phyloP scores from a whole-genome alignment of 306 rosid genomes.

The Medicago arabica region DNA sequence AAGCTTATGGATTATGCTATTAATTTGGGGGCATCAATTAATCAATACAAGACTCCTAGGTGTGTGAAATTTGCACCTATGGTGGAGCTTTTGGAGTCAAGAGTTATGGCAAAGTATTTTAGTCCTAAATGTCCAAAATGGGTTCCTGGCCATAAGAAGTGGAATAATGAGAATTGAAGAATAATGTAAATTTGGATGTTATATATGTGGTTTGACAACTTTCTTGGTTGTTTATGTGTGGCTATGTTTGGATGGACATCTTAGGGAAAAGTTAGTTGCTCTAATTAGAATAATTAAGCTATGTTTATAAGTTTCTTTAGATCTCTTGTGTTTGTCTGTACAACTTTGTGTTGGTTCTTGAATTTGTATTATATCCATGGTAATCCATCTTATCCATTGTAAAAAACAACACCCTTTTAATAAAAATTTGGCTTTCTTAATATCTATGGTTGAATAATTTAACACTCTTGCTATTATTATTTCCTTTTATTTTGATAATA shows the following conservation, averaged over 20 bases:
- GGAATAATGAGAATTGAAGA: conserved; percentile 58
- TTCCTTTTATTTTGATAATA: no score
- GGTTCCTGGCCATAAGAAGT: conserved; percentile 79
- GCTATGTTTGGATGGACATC: conserved; percentile 39
- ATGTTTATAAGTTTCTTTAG: conserved; percentile 31
- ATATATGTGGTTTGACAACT: neutral
- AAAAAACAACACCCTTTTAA: neutral
- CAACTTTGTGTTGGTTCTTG: conserved; percentile 19
- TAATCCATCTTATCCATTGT: neutral
- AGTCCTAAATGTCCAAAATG: conserved; percentile 92
- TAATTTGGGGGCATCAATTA: conserved; percentile 84
- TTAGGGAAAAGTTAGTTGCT: conserved; percentile 42
- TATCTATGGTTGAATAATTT: neutral
- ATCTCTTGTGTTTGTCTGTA: neutral
- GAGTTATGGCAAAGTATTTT: conserved; percentile 61
- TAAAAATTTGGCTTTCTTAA: neutral
- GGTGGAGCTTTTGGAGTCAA: conserved; percentile 73
- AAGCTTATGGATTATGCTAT: conserved; percentile 94
- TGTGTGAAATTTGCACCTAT: conserved; percentile 87
- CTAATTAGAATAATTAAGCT: conserved; percentile 37
- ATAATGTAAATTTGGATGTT: neutral
- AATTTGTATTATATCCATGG: conserved; percentile 28
- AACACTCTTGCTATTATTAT: no score
- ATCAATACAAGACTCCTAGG: conserved; percentile 91
- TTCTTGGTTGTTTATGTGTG: conserved; percentile 34